These are phyloP conservation scores for Kodamaea arcana DNA, from an alignment of 1,139 yeast species.

Conservation along the genomic window DNA sequence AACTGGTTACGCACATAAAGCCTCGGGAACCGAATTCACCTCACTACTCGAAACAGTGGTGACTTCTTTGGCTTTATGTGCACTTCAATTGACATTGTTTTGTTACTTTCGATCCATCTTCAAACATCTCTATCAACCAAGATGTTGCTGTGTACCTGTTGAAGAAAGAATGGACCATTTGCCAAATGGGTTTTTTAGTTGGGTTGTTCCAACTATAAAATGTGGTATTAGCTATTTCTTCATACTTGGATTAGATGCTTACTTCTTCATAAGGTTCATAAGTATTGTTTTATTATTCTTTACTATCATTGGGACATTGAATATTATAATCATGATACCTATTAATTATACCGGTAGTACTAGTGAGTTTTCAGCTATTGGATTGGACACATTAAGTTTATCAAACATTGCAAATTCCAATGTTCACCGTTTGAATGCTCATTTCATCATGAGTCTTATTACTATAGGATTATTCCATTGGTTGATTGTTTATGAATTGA, in stretches of 20 bases:
- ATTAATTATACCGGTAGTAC: conserved; percentile 48
- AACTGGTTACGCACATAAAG: conserved; percentile 49
- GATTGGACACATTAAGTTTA: conserved; percentile 58
- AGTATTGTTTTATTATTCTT: conserved; percentile 47
- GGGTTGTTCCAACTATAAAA: conserved; percentile 44
- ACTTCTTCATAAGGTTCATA: conserved; percentile 55
- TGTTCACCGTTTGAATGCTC: conserved; percentile 45
- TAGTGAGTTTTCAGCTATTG: conserved; percentile 29
- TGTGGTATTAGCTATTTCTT: conserved; percentile 41
- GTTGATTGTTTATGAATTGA: conserved; percentile 48
- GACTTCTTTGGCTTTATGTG: conserved; percentile 49
- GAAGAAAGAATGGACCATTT: conserved; percentile 35
- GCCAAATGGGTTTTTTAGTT: conserved; percentile 40
- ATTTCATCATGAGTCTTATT: conserved; percentile 49
- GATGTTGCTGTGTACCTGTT: conserved; percentile 41
- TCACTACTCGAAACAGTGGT: conserved; percentile 46
- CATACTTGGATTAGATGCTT: conserved; percentile 59
- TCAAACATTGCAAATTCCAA: conserved; percentile 54
- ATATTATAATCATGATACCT: conserved; percentile 54
- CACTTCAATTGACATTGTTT: conserved; percentile 50
- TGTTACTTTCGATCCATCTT: conserved; percentile 46
- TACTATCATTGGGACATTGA: conserved; percentile 44
- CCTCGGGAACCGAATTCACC: conserved; percentile 37
- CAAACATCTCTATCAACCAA: conserved; percentile 54
- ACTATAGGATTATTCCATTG: conserved; percentile 53